phyloP scores from a whole-genome alignment of 164 flowering plant genomes.

The Dillenia suffruticosa region DNA sequence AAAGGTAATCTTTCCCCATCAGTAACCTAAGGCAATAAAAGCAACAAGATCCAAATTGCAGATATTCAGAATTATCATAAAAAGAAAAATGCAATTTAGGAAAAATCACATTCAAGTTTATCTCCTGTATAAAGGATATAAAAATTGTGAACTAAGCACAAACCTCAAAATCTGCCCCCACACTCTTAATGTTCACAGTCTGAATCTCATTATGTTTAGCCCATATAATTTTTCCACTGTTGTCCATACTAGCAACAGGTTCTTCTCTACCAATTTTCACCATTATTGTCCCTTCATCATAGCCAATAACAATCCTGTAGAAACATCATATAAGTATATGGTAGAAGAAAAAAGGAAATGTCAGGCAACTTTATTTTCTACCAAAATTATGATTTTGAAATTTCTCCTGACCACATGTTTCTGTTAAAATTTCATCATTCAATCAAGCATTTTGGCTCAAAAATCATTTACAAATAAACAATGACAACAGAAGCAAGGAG shows the following conservation, averaged over 20 bases:
- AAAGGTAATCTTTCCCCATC: slow-evolving; percentile 97
- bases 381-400: too few relatives aligned
- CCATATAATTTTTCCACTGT: slow-evolving; percentile 95
- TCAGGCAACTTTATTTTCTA: too few relatives aligned
- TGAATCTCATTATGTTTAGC: slow-evolving; percentile 98
- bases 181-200: slow-evolving; percentile 91
- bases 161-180: slow-evolving; percentile 95
- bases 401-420: too few relatives aligned
- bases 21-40: slow-evolving; percentile 45
- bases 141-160: neutral
- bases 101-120: neutral
- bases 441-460: too few relatives aligned
- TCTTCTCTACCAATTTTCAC: slow-evolving; percentile 88
- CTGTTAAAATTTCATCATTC: too few relatives aligned
- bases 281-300: slow-evolving; percentile 97
- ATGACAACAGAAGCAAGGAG: too few relatives aligned
- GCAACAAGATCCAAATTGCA: neutral
- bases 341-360: neutral
- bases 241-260: slow-evolving; percentile 98
- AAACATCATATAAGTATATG: neutral
- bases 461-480: too few relatives aligned
- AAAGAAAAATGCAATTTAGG: too few relatives aligned
- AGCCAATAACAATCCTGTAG: slow-evolving; percentile 84
- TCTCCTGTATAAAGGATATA: neutral
- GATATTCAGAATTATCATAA: too few relatives aligned